Base-by-base conservation (phyloP, 78 protist species). In the Monocercomonoides exilis region DNA sequence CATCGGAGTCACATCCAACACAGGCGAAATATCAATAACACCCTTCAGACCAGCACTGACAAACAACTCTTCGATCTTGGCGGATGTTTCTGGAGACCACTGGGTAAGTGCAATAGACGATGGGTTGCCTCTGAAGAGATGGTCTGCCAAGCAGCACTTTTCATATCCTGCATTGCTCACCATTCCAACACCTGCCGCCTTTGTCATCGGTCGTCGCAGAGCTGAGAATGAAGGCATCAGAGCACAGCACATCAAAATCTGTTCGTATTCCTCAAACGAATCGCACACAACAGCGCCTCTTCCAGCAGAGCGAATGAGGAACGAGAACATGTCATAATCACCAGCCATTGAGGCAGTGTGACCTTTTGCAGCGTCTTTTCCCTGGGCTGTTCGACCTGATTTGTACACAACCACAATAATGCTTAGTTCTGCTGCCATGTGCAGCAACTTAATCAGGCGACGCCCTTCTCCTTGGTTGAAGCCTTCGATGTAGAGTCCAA, bases 261-360 rank as follows among this genome's bases (percentile, higher is more conserved):
- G 46, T 80, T 88, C 87, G 32, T n/a, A 81, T 36, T 88, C 90
- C 0, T 4, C 2, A 41, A 88, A 1, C 41, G 84, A 2, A 21
- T 42, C 44, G 33, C 36, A 33, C 42, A 88, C 77, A n/a, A 88
- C 34, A 43, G 79, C 90, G n/a, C n/a, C n/a, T n/a, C n/a, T n/a
- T 3, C 90, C 90, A 43, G 54, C 2, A 41, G 1, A 0, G 6
- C 0, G 35, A 29, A 88, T 3, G 63, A 88, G 35, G 38, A 33
- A 3, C 32, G 35, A 43, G 80, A 88, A 45, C 90, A 88, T 88
- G 70, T 81, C 2, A 44, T 88, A 88, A 77, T 88, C 90, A 5
- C 90, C 90, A 1, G 90, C 90, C 87, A 88, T 88, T 2, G 90
- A 88, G 5, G 90, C 90, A 0, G 90, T 88, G 79, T 88, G 90